Base-by-base conservation (phyloP, 495 filamentous ascomycete genomes). In the Durotheca rogersii region DNA sequence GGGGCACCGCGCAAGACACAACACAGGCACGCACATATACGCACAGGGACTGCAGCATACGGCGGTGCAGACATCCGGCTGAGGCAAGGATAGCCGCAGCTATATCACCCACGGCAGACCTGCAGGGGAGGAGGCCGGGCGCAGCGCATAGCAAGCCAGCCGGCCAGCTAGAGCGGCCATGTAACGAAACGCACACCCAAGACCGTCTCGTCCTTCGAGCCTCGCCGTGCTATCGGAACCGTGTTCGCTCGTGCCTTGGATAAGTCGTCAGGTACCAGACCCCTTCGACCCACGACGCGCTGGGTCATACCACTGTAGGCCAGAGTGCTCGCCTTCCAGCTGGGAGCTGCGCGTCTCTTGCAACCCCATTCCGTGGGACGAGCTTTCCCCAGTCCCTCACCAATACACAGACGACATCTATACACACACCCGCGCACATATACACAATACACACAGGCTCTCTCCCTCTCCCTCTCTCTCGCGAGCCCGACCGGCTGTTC, bases 51-150 rank as follows among this genome's bases (percentile, higher is more conserved):
- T 50, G 45, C 50, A 50, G 31, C 50, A 27, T 40, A 42, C 56
- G 41, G 45, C 49, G 41, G 56, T 59, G 56, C 56, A 59, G 56
- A 59, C 50, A 59, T 45, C 56, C 56, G 56, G 45, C 40, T 45
- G 53, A 59, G 50, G 50, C 53, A 59, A 59, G 56, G 56, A 59
- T 59, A 59, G 50, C 56, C 50, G 56, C 56, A 59, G 50, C 49
- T 42, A 40, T 34, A 53, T 45, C 19, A 45, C 56, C 40, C 56
- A 59, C 56, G 35, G 18, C 56, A 59, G 49, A 17, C 47, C 56
- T 50, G 45, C 56, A 59, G 49, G 40, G 50, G 53, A 49, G 40
- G 50, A 45, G 45, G 45, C 56, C 45, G 45, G 50, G 37, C 35
- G 51, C 42, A 17, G 36, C 23, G 39, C 27, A 39, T 30, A 44